A percentile compares a stretch with the other conserved stretches of the same genome.
Conservation (phyloP, 768 basidiomycete genomes). For the Tylopilus rubrobrunneus region DNA sequence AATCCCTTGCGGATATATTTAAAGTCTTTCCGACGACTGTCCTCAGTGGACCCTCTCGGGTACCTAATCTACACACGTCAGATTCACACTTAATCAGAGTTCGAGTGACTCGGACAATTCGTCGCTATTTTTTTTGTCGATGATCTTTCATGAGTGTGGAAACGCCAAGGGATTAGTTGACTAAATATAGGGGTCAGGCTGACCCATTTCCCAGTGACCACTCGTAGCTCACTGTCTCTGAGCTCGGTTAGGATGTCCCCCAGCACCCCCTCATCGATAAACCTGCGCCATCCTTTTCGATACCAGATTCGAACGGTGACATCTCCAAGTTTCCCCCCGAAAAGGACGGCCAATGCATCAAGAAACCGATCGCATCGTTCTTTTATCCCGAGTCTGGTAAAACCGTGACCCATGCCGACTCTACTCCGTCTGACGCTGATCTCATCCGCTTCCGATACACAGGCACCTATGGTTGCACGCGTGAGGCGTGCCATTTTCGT, state of each 20-base stretch:
- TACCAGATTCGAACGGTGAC: conserved; percentile 62
- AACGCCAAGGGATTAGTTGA: not conserved
- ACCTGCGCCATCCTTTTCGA: conserved; percentile 60
- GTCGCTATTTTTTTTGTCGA: not conserved
- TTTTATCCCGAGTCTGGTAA: conserved; percentile 74
- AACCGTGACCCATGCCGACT: conserved; percentile 7
- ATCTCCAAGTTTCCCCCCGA: conserved; percentile 58
- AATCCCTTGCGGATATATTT: not conserved
- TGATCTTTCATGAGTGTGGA: not conserved
- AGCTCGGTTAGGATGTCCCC: conserved; percentile 35
- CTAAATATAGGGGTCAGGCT: not conserved
- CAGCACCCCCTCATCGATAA: conserved; percentile 54
- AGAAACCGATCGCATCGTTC: conserved; percentile 64
- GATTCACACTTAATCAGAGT: not conserved
- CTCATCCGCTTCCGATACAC: conserved; percentile 3
- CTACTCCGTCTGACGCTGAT: not conserved
- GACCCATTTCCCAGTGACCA: not conserved
- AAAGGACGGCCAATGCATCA: conserved; percentile 33
- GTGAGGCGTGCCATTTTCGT: conserved; percentile 78
- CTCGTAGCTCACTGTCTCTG: not conserved
- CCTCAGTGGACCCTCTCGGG: too few relatives aligned
- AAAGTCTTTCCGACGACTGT: not conserved
- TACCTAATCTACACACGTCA: not conserved
- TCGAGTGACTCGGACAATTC: not conserved
- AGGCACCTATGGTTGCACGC: conserved; percentile 78